A percentile compares a stretch with the other conserved stretches of the same genome.
These are phyloP conservation scores for Alloteropsis angusta DNA, from an alignment of 202 grass and related monocot genomes.

Conservation along the genomic window DNA sequence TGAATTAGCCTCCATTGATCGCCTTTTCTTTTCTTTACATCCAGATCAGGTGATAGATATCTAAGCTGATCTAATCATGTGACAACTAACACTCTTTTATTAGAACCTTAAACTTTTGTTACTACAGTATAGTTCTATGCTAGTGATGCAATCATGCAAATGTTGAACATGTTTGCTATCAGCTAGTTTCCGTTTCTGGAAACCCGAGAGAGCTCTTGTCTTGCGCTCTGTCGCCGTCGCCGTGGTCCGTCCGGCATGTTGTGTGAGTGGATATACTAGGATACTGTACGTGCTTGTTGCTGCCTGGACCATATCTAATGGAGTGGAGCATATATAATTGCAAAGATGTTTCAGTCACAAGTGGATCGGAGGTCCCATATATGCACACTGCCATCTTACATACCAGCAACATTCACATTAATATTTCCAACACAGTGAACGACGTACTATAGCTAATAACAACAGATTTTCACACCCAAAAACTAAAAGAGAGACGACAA, in stretches of 20 bases:
- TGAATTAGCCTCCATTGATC: not conserved
- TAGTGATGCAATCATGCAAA: not conserved
- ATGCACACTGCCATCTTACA: not conserved
- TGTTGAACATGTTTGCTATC: not conserved
- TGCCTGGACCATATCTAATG: not conserved
- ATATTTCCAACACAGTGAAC: too few relatives aligned
- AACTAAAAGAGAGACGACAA: too few relatives aligned
- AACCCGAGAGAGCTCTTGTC: not conserved
- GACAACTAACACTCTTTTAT: not conserved
- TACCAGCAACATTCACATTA: too few relatives aligned
- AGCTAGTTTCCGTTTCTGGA: conserved; percentile 33
- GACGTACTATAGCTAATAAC: too few relatives aligned
- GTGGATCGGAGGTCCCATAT: not conserved
- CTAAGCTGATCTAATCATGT: conserved; percentile 25
- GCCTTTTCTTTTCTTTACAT: not conserved
- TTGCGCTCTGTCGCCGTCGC: not conserved
- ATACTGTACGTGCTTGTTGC: not conserved
- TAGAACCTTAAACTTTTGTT: conserved; percentile 12
- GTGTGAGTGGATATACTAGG: not conserved
- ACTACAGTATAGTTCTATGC: not conserved
- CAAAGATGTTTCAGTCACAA: not conserved
- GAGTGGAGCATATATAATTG: not conserved
- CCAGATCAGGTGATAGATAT: not conserved
- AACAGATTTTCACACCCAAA: too few relatives aligned
- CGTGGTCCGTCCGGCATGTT: not conserved